These are phyloP conservation scores for Lathyrus oleraceus DNA, from an alignment of 306 rosid species.

Conservation along the genomic window DNA sequence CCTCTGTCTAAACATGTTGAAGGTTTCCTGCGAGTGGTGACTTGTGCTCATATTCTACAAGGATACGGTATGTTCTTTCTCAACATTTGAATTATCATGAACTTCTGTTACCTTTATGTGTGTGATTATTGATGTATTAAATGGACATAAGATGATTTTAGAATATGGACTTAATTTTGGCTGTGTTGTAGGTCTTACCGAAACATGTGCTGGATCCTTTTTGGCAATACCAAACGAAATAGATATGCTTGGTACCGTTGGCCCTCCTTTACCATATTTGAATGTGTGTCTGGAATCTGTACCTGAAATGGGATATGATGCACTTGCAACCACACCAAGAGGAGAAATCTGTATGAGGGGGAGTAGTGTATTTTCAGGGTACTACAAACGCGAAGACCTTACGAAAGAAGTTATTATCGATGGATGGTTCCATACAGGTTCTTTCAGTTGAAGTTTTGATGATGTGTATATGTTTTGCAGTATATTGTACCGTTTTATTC, in stretches of 20 bases:
- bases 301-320: constrained; percentile 93
- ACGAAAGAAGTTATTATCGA: constrained; percentile 71
- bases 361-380: constrained; percentile 71
- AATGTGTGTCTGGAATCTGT: constrained; percentile 85
- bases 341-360: constrained; percentile 89
- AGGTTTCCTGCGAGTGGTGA: constrained; percentile 73
- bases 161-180: background rate
- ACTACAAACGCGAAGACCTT: constrained; percentile 86
- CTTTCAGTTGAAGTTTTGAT: constrained; percentile 6
- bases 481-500: constrained; percentile 18
- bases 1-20: constrained; percentile 82
- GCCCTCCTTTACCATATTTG: constrained; percentile 86
- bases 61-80: constrained; percentile 74
- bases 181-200: constrained; percentile 39
- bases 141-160: background rate
- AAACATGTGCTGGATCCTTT: constrained; percentile 86
- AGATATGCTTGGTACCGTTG: constrained; percentile 82
- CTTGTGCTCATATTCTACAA: constrained; percentile 83
- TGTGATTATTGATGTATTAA: background rate
- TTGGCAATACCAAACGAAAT: constrained; percentile 67
- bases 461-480: background rate
- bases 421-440: constrained; percentile 98
- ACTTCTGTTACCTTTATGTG: background rate
- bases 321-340: constrained; percentile 64
- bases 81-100: constrained; percentile 1